These are phyloP conservation scores for Apiotrichum gracile DNA, from an alignment of 1,284 basidiomycete genomes.

Conservation along the genomic window DNA sequence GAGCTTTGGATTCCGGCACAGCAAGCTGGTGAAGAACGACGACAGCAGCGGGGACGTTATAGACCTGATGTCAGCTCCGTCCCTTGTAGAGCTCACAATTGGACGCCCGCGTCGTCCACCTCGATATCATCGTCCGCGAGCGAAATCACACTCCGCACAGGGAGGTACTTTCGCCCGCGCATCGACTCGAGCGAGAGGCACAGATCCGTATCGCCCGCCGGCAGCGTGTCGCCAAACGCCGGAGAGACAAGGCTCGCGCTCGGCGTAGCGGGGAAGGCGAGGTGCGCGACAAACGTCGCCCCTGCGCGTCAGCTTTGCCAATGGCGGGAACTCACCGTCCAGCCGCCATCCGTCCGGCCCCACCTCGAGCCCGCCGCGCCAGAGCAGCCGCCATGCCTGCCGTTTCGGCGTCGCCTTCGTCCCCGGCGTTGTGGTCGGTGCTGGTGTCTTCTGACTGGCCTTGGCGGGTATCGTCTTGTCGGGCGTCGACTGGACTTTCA, in stretches of 20 bases:
- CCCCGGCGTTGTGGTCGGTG: background rate
- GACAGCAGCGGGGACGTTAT: constrained; percentile 31
- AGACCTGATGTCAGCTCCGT: constrained; percentile 15
- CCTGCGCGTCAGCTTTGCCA: constrained; percentile 19
- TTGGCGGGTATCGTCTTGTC: background rate
- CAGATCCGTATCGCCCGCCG: constrained; percentile 34
- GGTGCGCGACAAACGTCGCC: constrained; percentile 39
- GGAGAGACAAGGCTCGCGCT: constrained; percentile 4
- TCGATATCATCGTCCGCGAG: constrained; percentile 35
- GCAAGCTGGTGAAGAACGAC: constrained; percentile 33
- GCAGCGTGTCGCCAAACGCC: constrained; percentile 15
- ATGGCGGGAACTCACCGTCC: constrained; percentile 27
- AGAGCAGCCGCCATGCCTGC: constrained; percentile 40
- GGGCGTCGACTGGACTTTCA: too few relatives aligned
- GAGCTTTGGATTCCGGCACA: constrained; percentile 29
- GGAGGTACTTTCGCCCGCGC: constrained; percentile 41
- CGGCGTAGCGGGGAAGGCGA: constrained; percentile 19
- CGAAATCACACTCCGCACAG: constrained; percentile 33
- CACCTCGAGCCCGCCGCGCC: constrained; percentile 45
- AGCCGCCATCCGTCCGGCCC: constrained; percentile 42
- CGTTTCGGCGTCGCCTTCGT: background rate
- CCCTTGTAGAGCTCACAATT: constrained; percentile 18
- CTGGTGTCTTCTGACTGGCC: background rate
- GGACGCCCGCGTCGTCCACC: constrained; percentile 28
- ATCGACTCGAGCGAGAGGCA: constrained; percentile 46